These are phyloP conservation scores for Syncephalastrum sp. DNA, from an alignment of 371 early-diverging fungal genomes.

Conservation along the genomic window DNA sequence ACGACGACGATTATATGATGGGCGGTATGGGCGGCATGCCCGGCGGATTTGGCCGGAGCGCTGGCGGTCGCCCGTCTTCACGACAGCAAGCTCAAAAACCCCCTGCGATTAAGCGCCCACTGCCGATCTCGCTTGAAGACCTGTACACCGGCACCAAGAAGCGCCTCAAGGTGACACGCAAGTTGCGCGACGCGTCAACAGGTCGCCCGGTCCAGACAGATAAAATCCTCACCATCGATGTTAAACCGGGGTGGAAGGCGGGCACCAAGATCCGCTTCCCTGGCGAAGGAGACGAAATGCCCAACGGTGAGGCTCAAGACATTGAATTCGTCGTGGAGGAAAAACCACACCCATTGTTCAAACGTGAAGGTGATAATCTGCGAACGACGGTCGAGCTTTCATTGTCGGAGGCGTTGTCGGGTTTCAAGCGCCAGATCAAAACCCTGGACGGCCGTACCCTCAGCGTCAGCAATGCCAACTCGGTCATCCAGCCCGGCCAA, in stretches of 20 bases:
- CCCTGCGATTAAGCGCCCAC: constrained; percentile 61
- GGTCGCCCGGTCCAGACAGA: constrained; percentile 61
- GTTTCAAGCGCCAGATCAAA: constrained; percentile 73
- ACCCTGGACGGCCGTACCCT: constrained; percentile 80
- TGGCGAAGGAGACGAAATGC: constrained; percentile 91
- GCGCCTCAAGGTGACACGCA: constrained; percentile 91
- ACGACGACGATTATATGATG: constrained; percentile 15
- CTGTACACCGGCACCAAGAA: constrained; percentile 90
- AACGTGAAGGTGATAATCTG: constrained; percentile 91
- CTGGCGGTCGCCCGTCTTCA: constrained; percentile 12
- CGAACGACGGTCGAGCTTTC: constrained; percentile 61
- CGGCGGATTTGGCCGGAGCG: constrained; percentile 13
- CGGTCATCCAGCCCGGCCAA: constrained; percentile 75
- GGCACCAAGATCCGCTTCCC: constrained; percentile 96
- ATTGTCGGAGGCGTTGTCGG: constrained; percentile 81
- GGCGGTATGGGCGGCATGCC: constrained; percentile 27
- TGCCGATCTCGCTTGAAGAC: constrained; percentile 90
- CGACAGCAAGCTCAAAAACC: constrained; percentile 39
- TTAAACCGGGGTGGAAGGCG: constrained; percentile 98
- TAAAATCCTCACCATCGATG: constrained; percentile 82
- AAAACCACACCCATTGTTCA: constrained; percentile 86
- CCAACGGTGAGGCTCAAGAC: constrained; percentile 80
- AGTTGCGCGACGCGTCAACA: constrained; percentile 47
- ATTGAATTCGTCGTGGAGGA: constrained; percentile 95
- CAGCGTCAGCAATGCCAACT: constrained; percentile 58